Evolutionary conservation across 495 filamentous ascomycete genomes (phyloP), one percentile per base, ranked within the genome.

Genomic region (Cercophora scortea): DNA sequence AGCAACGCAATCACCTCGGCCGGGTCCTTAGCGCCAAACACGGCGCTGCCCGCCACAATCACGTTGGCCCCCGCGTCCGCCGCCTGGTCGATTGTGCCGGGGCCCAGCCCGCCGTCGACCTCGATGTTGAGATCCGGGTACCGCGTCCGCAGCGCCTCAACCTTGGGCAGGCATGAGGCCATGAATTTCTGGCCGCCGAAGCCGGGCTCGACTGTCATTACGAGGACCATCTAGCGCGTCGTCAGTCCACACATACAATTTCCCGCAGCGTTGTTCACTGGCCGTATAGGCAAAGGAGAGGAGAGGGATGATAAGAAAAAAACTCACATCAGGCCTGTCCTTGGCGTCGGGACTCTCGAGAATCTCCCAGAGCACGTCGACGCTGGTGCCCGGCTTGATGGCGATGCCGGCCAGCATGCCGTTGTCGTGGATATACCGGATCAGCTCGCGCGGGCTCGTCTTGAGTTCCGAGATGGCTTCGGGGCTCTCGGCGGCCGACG

Each of bases 121-220:
- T 98, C 93, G 61, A 98, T 98, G 72, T 96, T 90, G 44, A 98
- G 69, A 5, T 92, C 78, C 6, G 93, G 93, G 68, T 96, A 98
- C 43, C 82, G 80, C 63, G 84, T 71, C 47, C 94, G 81, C 60
- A 98, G 75, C 43, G 84, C 88, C 47, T 81, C 65, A 34, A 98
- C 94, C 71, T 98, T 98, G 57, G 93, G 94, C 59, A 98, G 79
- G 68, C 94, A 88, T 5, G 85, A 87, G 6, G 89, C 85, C 87
- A 96, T 96, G 81, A 98, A 98, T 66, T 94, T 95, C 69, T 98
- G 94, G 11, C 93, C 93, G 54, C 93, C 94, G 69, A 97, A 98
- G 49, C 93, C 93, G 16, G 93, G 93, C 69, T 98, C 83, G 16
- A 98, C 93, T 8, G 93, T 98, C 93, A 98, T 98, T 39, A 98